phyloP scores from a whole-genome alignment of 2,329 filamentous ascomycete genomes.

The Colletotrichum limetticola region DNA sequence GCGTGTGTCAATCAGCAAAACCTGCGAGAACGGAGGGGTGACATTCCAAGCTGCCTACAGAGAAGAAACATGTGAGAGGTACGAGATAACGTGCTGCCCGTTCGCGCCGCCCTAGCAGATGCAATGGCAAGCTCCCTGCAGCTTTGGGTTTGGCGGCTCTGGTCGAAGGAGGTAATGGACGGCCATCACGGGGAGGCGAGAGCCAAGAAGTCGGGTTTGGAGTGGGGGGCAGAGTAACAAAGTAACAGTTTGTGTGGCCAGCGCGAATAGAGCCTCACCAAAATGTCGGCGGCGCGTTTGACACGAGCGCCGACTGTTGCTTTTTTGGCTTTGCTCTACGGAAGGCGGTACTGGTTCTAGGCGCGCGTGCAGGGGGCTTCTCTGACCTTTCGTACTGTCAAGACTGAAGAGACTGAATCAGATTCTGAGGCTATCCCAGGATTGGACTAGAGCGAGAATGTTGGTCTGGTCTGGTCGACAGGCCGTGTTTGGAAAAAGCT shows the following conservation, averaged over 20 bases:
- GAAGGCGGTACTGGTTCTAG: neutral
- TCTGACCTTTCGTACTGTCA: neutral
- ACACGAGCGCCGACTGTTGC: slow-evolving; percentile 9
- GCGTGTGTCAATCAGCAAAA: neutral
- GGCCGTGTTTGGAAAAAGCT: neutral
- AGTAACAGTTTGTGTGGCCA: neutral
- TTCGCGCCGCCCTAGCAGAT: neutral
- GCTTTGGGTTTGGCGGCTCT: neutral
- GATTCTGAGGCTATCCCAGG: slow-evolving; percentile 14
- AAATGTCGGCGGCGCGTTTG: slow-evolving; percentile 16
- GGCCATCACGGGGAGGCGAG: neutral
- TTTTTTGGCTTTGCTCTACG: neutral
- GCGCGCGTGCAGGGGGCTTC: neutral
- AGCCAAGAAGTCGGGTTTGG: neutral
- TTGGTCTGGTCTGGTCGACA: neutral
- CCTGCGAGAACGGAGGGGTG: neutral
- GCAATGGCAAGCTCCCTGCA: neutral
- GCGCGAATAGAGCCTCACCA: neutral
- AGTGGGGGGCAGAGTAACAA: too few relatives aligned
- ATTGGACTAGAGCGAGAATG: neutral
- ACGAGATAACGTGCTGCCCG: neutral
- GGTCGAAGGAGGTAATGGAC: neutral
- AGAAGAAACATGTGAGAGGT: neutral
- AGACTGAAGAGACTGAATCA: neutral
- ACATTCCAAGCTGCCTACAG: neutral